A percentile compares a stretch with the other conserved stretches of the same genome.
These are phyloP conservation scores for Orbilia javanica DNA, from an alignment of 2,329 filamentous ascomycete genomes.

Conservation along the genomic window DNA sequence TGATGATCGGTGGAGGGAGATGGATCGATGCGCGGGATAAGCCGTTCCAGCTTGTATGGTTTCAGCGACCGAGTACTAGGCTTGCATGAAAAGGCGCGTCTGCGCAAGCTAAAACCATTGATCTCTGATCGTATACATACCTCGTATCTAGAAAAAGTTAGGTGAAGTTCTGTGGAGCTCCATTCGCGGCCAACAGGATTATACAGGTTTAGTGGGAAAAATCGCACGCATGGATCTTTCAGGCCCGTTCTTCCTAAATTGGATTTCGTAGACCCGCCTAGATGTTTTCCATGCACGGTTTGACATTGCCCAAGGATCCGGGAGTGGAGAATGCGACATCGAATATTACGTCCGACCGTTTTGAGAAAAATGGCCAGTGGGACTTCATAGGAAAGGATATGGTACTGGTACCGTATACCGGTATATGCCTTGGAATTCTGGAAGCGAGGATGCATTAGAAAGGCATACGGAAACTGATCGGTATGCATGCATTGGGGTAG, in stretches of 20 bases:
- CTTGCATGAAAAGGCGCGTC: neutral
- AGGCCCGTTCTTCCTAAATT: slow-evolving; percentile 4
- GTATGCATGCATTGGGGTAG: too few relatives aligned
- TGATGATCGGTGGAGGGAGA: neutral
- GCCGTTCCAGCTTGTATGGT: neutral
- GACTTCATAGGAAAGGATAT: neutral
- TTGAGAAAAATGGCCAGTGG: neutral
- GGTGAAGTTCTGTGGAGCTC: neutral
- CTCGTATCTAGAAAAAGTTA: neutral
- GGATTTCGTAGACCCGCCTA: neutral
- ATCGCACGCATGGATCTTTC: neutral
- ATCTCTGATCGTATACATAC: neutral
- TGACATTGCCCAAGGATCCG: slow-evolving; percentile 11
- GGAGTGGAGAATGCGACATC: slow-evolving; percentile 5
- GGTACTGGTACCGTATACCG: neutral
- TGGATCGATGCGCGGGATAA: neutral
- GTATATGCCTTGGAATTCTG: too few relatives aligned
- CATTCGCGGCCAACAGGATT: neutral
- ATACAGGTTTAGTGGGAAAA: neutral
- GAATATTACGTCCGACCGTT: neutral
- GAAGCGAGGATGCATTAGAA: neutral
- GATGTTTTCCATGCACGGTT: slow-evolving; percentile 7
- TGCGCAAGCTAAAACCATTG: neutral
- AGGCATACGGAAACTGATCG: too few relatives aligned
- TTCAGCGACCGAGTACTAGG: neutral